Evolutionary conservation across 306 rosid genomes (phyloP), one percentile per base, ranked within the genome.

Genomic region (Luffa aegyptiaca): DNA sequence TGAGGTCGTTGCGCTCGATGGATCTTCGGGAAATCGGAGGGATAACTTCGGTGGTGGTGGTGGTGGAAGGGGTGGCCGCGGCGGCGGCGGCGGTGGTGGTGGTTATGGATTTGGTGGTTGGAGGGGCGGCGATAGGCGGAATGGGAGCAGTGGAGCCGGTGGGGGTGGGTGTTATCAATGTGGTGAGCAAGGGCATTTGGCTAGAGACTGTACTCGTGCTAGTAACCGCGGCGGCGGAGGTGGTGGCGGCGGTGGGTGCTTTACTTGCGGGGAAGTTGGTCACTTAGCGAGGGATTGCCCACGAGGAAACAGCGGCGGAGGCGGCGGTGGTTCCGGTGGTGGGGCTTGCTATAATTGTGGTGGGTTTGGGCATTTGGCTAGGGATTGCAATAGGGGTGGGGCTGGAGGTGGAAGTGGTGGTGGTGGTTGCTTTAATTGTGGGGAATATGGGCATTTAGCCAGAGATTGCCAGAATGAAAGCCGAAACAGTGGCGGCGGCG

Each of bases 221-320:
- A 79, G 77, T 36, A 59, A 14, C 10, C 62, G 77, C 31, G 76
- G 81, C 4, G 76, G 83, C 1, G 86, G 83, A 1, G 83, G 84
- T 1, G 88, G 84, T 1, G 82, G 84, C 2, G 88, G 92, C 0
- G 88, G 89, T 0, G 85, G 88, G 0, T 93, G 96, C 55, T 93
- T 46, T 49, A 68, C 13, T 26, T 93, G 97, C 37, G 96, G 96
- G 10, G 93, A 81, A 10, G 82, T 79, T 21, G 97, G 97, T 1
- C 97, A 93, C 83, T 36, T 89, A 73, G 93, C 92, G 9, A 91
- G 97, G 90, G 91, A 86, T 33, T 93, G 97, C 62, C 63, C 82
- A 55, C 84, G 41, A 5, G 96, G 90, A 5, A 79, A 46, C 75
- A 62, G 70, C 3, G 61, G 69, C 0, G 89, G 85, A 0, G 86